Evolutionary conservation across 2,329 filamentous ascomycete genomes (phyloP), one percentile per base, ranked within the genome.

Genomic region (Calonectria hongkongensis): DNA sequence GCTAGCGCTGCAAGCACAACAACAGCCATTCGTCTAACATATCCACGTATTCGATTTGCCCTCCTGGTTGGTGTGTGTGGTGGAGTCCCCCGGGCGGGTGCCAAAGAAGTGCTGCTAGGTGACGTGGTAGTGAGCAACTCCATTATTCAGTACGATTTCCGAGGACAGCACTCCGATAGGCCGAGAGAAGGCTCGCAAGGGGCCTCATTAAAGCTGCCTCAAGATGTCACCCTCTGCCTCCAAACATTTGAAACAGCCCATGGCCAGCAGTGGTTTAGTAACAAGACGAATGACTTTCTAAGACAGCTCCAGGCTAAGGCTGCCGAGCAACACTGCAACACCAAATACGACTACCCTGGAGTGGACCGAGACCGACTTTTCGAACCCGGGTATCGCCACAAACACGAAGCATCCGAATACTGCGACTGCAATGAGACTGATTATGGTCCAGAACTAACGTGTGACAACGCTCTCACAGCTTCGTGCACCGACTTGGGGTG

Each of bases 111-210:
- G 54, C 54, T 60, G 54, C 54, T 60, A n/a, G 54, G 54, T 60
- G 54, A 60, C 54, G 54, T 60, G 54, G 54, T 60, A 21, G 21
- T 60, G 54, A 27, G 54, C 54, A 60, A 25, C 54, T 36, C 54
- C 33, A 60, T 60, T 25, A 13, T 60, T 21, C 54, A 60, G 39
- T 60, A 60, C 18, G 54, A 27, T 25, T 39, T 60, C 39, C 33
- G 54, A 21, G 36, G 33, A 10, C 30, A 60, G 13, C 2, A 41
- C 27, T 18, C 54, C 21, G 54, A 60, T 21, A 41, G 33, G 16
- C 33, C 54, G 33, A 36, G 25, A 6, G 54, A 41, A 16, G 18
- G n/a, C 13, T 27, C 18, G 21, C 18, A 60, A 12, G 18, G 25
- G 0, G 10, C 54, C 12, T 25, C 25, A 18, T 36, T 36, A 7